Percentiles rank a stretch among this genome's conserved stretches.
phyloP scores from a whole-genome alignment of 331 rosid genomes.

The Cucumis variabilis region DNA sequence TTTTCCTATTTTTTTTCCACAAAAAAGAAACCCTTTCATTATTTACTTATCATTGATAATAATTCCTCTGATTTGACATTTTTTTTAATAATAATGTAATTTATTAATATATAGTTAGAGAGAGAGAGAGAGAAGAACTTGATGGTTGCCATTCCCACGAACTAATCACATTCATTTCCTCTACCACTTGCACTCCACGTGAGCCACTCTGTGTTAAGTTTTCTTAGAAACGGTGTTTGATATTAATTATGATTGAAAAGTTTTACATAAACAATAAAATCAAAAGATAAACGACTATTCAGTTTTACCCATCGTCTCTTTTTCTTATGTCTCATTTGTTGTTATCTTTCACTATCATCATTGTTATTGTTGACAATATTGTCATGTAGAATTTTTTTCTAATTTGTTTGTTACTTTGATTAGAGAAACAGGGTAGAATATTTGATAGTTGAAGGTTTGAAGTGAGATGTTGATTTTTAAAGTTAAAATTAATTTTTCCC shows the following conservation, averaged over 20 bases:
- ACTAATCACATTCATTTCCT: not conserved
- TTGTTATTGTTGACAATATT: too few species aligned
- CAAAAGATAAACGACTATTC: too few species aligned
- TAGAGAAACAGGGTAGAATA: not conserved
- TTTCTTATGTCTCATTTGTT: too few species aligned
- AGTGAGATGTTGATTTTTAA: not conserved
- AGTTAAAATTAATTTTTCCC: not conserved
- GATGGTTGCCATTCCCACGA: not conserved
- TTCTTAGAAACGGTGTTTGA: not conserved
- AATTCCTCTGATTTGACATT: constrained; percentile 14
- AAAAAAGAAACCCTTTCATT: not conserved
- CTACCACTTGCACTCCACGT: not conserved
- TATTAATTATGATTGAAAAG: not conserved
- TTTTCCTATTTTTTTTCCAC: not conserved
- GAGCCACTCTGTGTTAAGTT: not conserved
- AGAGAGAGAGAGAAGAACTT: not conserved
- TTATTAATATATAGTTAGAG: not conserved
- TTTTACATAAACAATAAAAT: too few species aligned
- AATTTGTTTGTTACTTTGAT: too few species aligned
- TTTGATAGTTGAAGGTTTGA: not conserved
- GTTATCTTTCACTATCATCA: too few species aligned
- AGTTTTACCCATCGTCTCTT: not conserved
- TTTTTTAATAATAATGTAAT: not conserved
- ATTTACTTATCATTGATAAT: constrained; percentile 3
- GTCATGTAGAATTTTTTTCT: too few species aligned